phyloP scores from a whole-genome alignment of 2,329 filamentous ascomycete genomes.

The Alternaria panax region DNA sequence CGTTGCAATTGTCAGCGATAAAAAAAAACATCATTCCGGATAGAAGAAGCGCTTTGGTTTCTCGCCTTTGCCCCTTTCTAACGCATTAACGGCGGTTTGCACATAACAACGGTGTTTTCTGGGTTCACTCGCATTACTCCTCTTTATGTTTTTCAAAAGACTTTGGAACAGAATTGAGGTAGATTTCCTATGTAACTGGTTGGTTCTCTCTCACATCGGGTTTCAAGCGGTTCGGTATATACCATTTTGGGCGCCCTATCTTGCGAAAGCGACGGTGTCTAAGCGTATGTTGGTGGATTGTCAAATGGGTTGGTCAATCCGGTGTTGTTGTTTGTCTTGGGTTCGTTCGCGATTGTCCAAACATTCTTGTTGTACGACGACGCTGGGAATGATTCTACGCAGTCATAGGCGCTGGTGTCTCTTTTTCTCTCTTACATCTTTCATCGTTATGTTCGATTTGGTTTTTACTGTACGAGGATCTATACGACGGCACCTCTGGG shows the following conservation, averaged over 20 bases:
- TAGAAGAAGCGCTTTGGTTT: conserved; percentile 52
- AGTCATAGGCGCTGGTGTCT: conserved; percentile 39
- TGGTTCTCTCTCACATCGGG: conserved; percentile 28
- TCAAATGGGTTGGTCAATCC: conserved; percentile 17
- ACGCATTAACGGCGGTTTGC: conserved; percentile 52
- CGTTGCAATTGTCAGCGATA: conserved; percentile 49
- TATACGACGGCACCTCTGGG: conserved; percentile 29
- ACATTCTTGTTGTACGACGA: conserved; percentile 29
- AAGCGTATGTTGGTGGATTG: conserved; percentile 31
- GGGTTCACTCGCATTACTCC: conserved; percentile 46
- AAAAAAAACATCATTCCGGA: conserved; percentile 47
- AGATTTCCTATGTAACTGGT: conserved; percentile 52
- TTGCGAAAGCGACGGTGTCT: conserved; percentile 51
- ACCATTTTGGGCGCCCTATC: conserved; percentile 49
- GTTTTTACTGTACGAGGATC: conserved; percentile 46
- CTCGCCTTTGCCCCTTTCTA: conserved; percentile 47
- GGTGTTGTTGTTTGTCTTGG: conserved; percentile 22
- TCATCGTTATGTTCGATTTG: conserved; percentile 21
- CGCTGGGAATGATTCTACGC: conserved; percentile 52
- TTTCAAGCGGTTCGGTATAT: conserved; percentile 51
- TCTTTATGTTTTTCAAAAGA: conserved; percentile 43
- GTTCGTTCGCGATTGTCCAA: conserved; percentile 46
- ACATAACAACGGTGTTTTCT: conserved; percentile 47
- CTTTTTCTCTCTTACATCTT: background rate
- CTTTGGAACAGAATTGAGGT: conserved; percentile 45